phyloP scores from a whole-genome alignment of 257 asterid genomes.

The Agastache rugosa region DNA sequence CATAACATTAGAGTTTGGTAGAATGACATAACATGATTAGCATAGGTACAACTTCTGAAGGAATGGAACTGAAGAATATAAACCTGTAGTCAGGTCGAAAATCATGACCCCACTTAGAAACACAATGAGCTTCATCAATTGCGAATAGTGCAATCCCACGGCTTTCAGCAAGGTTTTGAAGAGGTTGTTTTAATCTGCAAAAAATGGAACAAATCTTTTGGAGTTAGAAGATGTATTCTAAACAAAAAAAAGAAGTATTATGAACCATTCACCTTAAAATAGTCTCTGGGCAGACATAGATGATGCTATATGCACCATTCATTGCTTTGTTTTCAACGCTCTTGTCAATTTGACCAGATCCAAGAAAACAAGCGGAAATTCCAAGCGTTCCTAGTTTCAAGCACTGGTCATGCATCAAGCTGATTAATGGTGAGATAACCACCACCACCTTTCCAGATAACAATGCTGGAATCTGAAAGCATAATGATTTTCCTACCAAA shows the following conservation, averaged over 20 bases:
- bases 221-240: constrained; percentile 20
- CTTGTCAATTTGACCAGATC: constrained; percentile 82
- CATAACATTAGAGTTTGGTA: constrained; percentile 14
- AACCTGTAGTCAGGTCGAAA: constrained; percentile 91
- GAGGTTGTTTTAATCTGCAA: constrained; percentile 63
- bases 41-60: constrained; percentile 15
- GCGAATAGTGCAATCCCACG: constrained; percentile 83
- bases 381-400: constrained; percentile 75
- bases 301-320: constrained; percentile 61
- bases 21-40: constrained; percentile 31
- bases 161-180: constrained; percentile 68
- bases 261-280: constrained; percentile 54
- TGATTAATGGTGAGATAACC: constrained; percentile 81
- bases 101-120: constrained; percentile 94
- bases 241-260: constrained; percentile 18
- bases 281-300: constrained; percentile 89
- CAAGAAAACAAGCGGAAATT: constrained; percentile 84
- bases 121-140: constrained; percentile 82
- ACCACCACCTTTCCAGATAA: constrained; percentile 77
- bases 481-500: constrained; percentile 69
- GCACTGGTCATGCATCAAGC: constrained; percentile 93
- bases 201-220: constrained; percentile 25
- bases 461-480: constrained; percentile 80
- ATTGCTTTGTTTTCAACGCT: constrained; percentile 78
- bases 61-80: constrained; percentile 30